Conservation (phyloP, 208 protist species). For the Angomonas ambiguus region DNA sequence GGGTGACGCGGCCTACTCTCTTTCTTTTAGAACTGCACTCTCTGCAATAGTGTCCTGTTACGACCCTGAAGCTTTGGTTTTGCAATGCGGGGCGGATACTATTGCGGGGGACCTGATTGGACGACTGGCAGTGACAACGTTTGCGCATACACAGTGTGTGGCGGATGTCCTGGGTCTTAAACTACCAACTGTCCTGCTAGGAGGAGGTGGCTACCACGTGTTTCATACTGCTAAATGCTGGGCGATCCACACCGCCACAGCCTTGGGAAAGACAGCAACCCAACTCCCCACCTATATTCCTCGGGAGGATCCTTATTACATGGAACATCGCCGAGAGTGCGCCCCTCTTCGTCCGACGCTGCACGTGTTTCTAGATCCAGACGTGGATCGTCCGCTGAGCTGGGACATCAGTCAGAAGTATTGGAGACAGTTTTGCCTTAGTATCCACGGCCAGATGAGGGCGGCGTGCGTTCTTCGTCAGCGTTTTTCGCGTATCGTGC, state of each 20-base stretch:
- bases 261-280: constrained; percentile 46
- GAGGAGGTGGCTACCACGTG: constrained; percentile 99
- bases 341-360: constrained; percentile 57
- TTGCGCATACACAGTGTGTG: constrained; percentile 93
- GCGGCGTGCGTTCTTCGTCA: constrained; percentile 43
- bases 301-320: constrained; percentile 67
- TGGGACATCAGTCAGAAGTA: constrained; percentile 40
- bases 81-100: constrained; percentile 98
- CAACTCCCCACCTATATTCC: constrained; percentile 71
- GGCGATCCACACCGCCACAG: constrained; percentile 95
- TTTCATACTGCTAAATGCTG: constrained; percentile 98
- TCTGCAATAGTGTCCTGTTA: constrained; percentile 94
- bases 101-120: constrained; percentile 96
- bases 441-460: constrained; percentile 56
- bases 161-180: constrained; percentile 90
- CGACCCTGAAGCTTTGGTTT: constrained; percentile 94
- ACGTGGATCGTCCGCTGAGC: constrained; percentile 56
- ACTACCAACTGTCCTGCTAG: constrained; percentile 95
- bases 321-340: constrained; percentile 58
- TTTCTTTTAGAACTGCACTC: constrained; percentile 94
- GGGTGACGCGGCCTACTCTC: constrained; percentile 92
- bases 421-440: constrained; percentile 65
- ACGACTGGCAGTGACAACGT: constrained; percentile 94
- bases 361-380: constrained; percentile 65
- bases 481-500: constrained; percentile 44